Evolutionary conservation across 768 basidiomycete species (phyloP), one percentile per base, ranked within the genome.

Genomic region (Tephrocybe sp.): DNA sequence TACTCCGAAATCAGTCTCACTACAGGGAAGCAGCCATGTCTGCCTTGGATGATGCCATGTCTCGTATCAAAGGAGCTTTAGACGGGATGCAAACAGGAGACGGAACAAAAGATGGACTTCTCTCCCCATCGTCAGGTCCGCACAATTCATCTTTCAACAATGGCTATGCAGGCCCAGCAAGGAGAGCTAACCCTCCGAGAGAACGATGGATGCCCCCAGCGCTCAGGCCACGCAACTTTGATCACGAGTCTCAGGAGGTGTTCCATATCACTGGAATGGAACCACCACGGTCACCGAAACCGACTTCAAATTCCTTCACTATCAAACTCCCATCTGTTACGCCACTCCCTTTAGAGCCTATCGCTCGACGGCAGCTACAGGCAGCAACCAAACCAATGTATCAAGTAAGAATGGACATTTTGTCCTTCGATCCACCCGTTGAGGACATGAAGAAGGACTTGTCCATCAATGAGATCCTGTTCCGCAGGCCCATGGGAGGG

Each of bases 41-140:
- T 2, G 78, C 88, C 15, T 67, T 92, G 53, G 82, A 89, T 60
- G 88, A 93, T 61, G 79, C 82, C 22, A 90, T 93, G 79, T 88
- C 87, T 5, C 80, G 91, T 34, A 91, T 93, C 60, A 92, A 85
- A 60, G 90, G 88, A 25, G 91, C 84, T 12, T 60, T 93, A 48
- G 78, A 81, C 61, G 77, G 75, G 24, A 86, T 87, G 82, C 85
- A 83, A 49, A 68, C 72, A 18, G 65, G 57, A 37, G 77, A 77
- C 37, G 39, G 59, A 21, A 50, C 59, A 18, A 69, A 68, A 52
- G 72, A 71, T 23, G 45, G 60, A 59, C 19, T 46, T 27, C 40
- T 49, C 12, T 46, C 30, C 25, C 42, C 42, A 11, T 29, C 54
- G 16, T 34, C 54, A 37, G 68, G 67, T 10, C 44, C 50, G 42